Evolutionary conservation across 495 filamentous ascomycete species (phyloP).

Genomic region (Neurospora hispaniola): DNA sequence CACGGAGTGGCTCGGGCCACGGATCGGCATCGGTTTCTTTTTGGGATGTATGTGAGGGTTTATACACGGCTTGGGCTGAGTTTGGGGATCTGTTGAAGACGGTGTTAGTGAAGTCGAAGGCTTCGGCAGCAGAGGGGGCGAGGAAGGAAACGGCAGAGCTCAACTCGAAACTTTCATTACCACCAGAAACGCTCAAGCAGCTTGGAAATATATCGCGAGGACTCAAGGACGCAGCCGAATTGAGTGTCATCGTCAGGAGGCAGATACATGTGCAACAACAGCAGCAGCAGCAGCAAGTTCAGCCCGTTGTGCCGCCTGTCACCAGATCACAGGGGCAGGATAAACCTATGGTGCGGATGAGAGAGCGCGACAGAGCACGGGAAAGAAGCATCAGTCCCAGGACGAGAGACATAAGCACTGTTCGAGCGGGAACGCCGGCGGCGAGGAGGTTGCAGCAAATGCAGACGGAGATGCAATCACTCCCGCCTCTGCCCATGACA

Average conservation of each 20-base stretch:
- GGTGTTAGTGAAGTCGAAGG: conserved; percentile 34
- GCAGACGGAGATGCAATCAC: conserved; percentile 9
- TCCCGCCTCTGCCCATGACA: conserved; percentile 24
- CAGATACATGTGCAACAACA: background rate
- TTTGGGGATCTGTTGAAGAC: conserved; percentile 59
- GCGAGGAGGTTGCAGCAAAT: background rate
- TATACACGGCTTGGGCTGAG: conserved; percentile 62
- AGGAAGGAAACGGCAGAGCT: background rate
- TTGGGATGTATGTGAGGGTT: conserved; percentile 65
- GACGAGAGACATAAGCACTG: background rate
- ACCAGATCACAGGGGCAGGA: background rate
- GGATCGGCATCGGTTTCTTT: conserved; percentile 49
- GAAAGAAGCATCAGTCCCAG: background rate
- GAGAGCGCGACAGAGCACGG: background rate
- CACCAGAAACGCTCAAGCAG: conserved; percentile 50
- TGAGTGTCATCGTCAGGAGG: conserved; percentile 42
- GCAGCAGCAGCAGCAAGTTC: background rate
- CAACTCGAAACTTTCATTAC: conserved; percentile 31
- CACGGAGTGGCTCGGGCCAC: conserved; percentile 24
- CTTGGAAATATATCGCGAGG: conserved; percentile 64
- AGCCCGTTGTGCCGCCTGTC: background rate
- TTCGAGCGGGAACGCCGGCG: background rate
- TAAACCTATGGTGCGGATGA: background rate
- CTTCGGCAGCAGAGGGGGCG: background rate
- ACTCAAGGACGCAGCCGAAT: conserved; percentile 61